Conservation (phyloP, 2,329 filamentous ascomycete genomes). For the Diaporthe aspalathi region DNA sequence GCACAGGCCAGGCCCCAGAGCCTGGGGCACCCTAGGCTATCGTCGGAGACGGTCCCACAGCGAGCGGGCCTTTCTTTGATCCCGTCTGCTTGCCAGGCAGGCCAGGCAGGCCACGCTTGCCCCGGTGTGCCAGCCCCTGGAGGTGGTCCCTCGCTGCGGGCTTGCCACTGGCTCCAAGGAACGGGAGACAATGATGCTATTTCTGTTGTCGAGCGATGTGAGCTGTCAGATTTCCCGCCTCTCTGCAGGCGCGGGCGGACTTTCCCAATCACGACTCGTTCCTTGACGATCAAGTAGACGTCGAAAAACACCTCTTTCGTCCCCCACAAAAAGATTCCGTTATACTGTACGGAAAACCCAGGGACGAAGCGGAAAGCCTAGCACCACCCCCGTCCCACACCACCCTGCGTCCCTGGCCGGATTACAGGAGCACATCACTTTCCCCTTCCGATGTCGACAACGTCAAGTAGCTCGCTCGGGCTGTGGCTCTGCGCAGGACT, state of each 20-base stretch:
- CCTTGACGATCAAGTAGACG: constrained; percentile 7
- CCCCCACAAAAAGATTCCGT: background rate
- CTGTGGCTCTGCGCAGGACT: constrained; percentile 33
- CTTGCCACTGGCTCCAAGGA: constrained; percentile 5
- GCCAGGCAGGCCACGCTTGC: background rate
- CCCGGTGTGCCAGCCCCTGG: constrained; percentile 8
- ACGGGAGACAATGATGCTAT: constrained; percentile 17
- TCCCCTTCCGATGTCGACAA: background rate
- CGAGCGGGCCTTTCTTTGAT: constrained; percentile 17
- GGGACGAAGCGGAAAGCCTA: background rate
- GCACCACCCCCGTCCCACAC: no score
- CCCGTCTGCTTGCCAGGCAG: background rate
- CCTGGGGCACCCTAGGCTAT: background rate
- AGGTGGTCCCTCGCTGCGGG: background rate
- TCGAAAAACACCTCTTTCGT: background rate
- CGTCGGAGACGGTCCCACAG: constrained; percentile 12
- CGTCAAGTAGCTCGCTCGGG: constrained; percentile 6
- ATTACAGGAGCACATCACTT: constrained; percentile 10
- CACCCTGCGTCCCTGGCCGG: background rate
- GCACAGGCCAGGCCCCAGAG: constrained; percentile 12
- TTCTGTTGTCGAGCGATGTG: constrained; percentile 23
- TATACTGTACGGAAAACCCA: constrained; percentile 21
- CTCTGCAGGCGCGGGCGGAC: constrained; percentile 16
- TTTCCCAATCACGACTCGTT: constrained; percentile 5
- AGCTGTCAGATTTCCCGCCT: constrained; percentile 6